Conservation (phyloP, 1,284 basidiomycete genomes). For the Marasmius oreades region DNA sequence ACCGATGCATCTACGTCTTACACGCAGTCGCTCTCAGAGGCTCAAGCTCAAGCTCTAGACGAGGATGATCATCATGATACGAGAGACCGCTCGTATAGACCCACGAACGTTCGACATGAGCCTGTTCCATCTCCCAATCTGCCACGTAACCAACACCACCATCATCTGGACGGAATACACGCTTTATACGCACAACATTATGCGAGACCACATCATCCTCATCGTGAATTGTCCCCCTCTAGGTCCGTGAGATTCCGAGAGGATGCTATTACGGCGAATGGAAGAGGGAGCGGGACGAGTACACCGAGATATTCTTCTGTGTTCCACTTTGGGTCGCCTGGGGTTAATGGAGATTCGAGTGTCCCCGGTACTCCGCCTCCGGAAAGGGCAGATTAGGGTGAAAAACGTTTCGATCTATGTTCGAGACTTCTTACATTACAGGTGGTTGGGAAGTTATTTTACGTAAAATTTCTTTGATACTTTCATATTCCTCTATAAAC, state of each 20-base stretch:
- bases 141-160: neutral
- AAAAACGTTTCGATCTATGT: too few relatives aligned
- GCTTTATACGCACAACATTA: neutral
- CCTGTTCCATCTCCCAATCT: neutral
- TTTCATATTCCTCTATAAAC: too few relatives aligned
- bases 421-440: too few relatives aligned
- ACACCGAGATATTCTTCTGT: constrained; percentile 1
- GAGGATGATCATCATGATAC: neutral
- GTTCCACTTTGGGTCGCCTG: neutral
- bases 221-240: neutral
- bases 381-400: neutral
- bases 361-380: constrained; percentile 2
- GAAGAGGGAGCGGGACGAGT: neutral
- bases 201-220: neutral
- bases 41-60: constrained; percentile 2
- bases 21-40: neutral
- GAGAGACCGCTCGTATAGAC: neutral
- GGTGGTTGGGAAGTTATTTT: too few relatives aligned
- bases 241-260: neutral
- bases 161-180: neutral
- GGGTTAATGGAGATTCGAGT: neutral
- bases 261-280: neutral
- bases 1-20: neutral
- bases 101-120: neutral
- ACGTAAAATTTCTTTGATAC: too few relatives aligned